A percentile compares a stretch with the other conserved stretches of the same genome.
These are phyloP conservation scores for Fusarium sp. DNA, from an alignment of 2,329 filamentous ascomycete species.

Conservation along the genomic window DNA sequence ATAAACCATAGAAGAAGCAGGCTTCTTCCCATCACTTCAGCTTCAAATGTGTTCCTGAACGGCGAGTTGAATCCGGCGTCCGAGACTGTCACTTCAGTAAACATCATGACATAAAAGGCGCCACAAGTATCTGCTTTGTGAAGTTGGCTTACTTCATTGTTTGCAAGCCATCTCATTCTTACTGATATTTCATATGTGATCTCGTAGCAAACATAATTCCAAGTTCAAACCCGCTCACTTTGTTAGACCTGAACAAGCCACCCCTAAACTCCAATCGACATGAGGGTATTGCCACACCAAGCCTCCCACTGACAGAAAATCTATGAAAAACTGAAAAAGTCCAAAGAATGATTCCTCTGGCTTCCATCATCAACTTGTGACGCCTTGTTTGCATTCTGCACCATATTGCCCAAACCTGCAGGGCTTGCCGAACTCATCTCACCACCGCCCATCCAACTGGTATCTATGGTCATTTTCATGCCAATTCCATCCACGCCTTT, in stretches of 20 bases:
- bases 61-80: neutral
- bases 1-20: neutral
- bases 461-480: conserved; percentile 11
- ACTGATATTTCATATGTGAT: neutral
- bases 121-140: neutral
- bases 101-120: neutral
- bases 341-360: conserved; percentile 52
- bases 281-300: neutral
- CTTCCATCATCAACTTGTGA: conserved; percentile 31
- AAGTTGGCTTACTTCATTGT: neutral
- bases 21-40: neutral
- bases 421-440: conserved; percentile 40
- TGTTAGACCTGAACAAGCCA: neutral
- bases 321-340: conserved; percentile 53
- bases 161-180: neutral
- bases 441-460: conserved; percentile 26
- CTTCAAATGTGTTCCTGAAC: neutral
- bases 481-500: neutral
- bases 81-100: neutral
- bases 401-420: conserved; percentile 48
- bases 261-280: conserved; percentile 20
- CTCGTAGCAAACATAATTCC: neutral
- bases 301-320: neutral
- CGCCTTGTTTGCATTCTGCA: conserved; percentile 46
- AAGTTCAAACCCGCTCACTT: neutral